phyloP scores from a whole-genome alignment of 2,329 filamentous ascomycete species.

The Penicillium sp. region DNA sequence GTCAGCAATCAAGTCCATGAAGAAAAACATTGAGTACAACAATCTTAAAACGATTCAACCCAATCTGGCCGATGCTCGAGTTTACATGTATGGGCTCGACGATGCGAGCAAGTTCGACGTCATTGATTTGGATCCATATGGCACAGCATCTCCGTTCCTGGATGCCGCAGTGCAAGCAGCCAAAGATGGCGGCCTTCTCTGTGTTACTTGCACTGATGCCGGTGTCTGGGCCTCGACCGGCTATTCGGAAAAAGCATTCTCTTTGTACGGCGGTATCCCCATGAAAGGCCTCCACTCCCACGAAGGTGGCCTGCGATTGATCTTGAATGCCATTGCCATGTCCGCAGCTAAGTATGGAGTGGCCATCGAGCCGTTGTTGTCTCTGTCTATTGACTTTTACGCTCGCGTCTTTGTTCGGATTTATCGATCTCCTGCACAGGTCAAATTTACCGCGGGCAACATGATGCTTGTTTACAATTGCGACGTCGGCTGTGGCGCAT shows the following conservation, averaged over 20 bases:
- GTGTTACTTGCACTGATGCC: constrained; percentile 94
- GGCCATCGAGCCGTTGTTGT: constrained; percentile 84
- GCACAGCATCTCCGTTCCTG: constrained; percentile 86
- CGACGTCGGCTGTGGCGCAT: constrained; percentile 86
- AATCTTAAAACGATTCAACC: constrained; percentile 69
- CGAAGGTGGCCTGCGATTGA: constrained; percentile 81
- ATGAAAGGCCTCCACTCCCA: constrained; percentile 83
- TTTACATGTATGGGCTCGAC: constrained; percentile 76
- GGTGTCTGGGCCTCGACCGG: constrained; percentile 92
- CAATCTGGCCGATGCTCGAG: constrained; percentile 77
- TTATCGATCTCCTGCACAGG: constrained; percentile 72
- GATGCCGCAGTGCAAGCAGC: constrained; percentile 86
- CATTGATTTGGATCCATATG: constrained; percentile 95
- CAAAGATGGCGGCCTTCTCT: constrained; percentile 83
- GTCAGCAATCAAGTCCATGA: constrained; percentile 75
- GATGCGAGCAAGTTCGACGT: constrained; percentile 71
- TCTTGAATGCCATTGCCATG: constrained; percentile 76
- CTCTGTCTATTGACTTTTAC: constrained; percentile 95
- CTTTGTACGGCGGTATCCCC: constrained; percentile 87
- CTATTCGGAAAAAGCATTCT: constrained; percentile 90
- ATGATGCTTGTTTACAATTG: constrained; percentile 93
- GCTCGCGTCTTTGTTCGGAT: constrained; percentile 83
- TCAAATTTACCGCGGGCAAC: constrained; percentile 87
- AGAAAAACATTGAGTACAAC: constrained; percentile 82
- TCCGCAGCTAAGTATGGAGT: constrained; percentile 82